Percentiles rank a stretch among this genome's conserved stretches.
These are phyloP conservation scores for Podaxis mareebaensis DNA, from an alignment of 768 basidiomycete genomes.

Conservation along the genomic window DNA sequence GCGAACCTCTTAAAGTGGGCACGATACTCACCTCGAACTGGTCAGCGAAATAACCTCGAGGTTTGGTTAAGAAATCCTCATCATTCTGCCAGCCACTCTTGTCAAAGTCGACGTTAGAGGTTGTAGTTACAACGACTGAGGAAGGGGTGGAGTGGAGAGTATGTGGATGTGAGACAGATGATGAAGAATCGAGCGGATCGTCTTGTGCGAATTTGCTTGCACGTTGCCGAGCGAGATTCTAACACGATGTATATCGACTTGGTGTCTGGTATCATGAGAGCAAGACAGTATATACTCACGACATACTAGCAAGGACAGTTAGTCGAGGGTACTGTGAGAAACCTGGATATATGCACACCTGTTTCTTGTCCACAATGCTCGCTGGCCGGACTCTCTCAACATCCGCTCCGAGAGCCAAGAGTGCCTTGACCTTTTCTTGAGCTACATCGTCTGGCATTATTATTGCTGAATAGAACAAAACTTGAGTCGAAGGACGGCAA, in stretches of 20 bases:
- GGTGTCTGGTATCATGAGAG: too few species aligned
- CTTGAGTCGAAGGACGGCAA: background rate
- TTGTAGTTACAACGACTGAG: slow-evolving; percentile 54
- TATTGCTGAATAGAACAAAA: slow-evolving; percentile 54
- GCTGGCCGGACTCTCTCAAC: slow-evolving; percentile 91
- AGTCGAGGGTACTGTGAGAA: slow-evolving; percentile 6
- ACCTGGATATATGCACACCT: slow-evolving; percentile 46
- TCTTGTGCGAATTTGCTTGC: slow-evolving; percentile 71
- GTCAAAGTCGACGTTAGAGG: slow-evolving; percentile 40
- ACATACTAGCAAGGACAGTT: slow-evolving; percentile 50
- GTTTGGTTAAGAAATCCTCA: slow-evolving; percentile 47
- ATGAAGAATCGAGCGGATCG: slow-evolving; percentile 29
- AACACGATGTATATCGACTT: slow-evolving; percentile 2
- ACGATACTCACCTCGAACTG: slow-evolving; percentile 72
- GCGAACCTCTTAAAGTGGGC: background rate
- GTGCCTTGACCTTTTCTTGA: slow-evolving; percentile 85
- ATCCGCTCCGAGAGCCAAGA: slow-evolving; percentile 83
- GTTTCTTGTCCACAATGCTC: slow-evolving; percentile 96
- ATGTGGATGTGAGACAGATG: slow-evolving; percentile 26
- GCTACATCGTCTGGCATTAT: slow-evolving; percentile 91
- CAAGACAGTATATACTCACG: slow-evolving; percentile 32
- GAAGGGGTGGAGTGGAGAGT: slow-evolving; percentile 43
- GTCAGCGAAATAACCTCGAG: slow-evolving; percentile 91
- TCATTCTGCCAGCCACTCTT: slow-evolving; percentile 34
- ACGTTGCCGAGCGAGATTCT: slow-evolving; percentile 87